Evolutionary conservation across 768 basidiomycete species (phyloP), one percentile per base, ranked within the genome.

Genomic region (Leccinum uliginosum): DNA sequence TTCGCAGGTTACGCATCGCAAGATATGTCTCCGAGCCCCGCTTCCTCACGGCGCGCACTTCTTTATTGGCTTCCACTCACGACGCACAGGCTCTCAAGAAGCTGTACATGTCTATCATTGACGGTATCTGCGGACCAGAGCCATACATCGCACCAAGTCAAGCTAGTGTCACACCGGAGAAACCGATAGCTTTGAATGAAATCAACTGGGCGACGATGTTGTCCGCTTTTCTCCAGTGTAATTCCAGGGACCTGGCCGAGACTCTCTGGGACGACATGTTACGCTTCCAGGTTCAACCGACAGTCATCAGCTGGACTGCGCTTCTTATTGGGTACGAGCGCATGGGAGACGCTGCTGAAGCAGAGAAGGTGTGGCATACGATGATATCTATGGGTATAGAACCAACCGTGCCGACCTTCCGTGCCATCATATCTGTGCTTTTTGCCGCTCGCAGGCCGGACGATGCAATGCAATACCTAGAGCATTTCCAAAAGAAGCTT

Each of bases 201-300:
- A 69, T 77, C 9, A 72, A 76, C 27, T 91, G 89, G 88, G 77
- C 79, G 0, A 76, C 81, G 2, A 86, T 93, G 63, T 70, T 93
- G 51, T 76, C 78, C 2, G 83, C 79, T 14, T 90, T 91, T 61
- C 71, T 91, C 43, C 78, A 76, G 54, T 76, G 78, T 59, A 75
- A 79, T 35, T 73, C 80, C 29, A 74, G 74, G 44, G 84, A 87
- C 51, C 70, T 85, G 21, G 89, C 85, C 3, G 80, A 78, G 45
- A 71, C 73, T 23, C 65, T 91, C 6, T 92, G 91, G 91, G 75
- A 80, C 34, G 89, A 91, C 66, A 80, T 90, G 73, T 53, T 73
- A 17, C 62, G 69, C 35, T 71, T 78, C 21, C 78, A 77, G 1
- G 68, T 87, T 35, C 68, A 56, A 35, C 84, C 85, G n/a, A 78